Conservation (phyloP, 305 asterid genomes). For the Salvia sclarea region DNA sequence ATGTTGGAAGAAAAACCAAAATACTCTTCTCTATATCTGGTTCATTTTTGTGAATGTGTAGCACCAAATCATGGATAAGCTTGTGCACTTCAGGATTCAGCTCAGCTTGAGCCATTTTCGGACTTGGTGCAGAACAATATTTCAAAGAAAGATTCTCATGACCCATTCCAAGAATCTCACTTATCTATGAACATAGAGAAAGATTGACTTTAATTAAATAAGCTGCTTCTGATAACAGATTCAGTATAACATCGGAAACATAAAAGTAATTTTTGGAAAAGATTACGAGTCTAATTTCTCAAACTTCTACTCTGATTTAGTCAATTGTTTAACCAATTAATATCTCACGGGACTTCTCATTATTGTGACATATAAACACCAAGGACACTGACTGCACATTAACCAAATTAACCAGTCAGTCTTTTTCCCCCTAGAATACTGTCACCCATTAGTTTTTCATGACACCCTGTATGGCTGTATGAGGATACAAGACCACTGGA, state of each 20-base stretch:
- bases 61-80: slow-evolving; percentile 80
- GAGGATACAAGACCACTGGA: slow-evolving; percentile 1
- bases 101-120: slow-evolving; percentile 58
- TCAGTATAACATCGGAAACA: background rate
- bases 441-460: background rate
- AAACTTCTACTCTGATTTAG: background rate
- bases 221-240: slow-evolving; percentile 22
- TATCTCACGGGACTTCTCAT: slow-evolving; percentile 7
- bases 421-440: background rate
- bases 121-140: slow-evolving; percentile 82
- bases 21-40: slow-evolving; percentile 94
- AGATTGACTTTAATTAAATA: slow-evolving; percentile 1
- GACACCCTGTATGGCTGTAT: background rate
- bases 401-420: background rate
- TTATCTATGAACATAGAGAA: slow-evolving; percentile 47
- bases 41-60: slow-evolving; percentile 81
- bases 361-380: slow-evolving; percentile 9
- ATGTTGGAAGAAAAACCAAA: slow-evolving; percentile 90
- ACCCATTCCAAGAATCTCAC: slow-evolving; percentile 61
- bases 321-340: background rate
- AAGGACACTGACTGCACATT: slow-evolving; percentile 3
- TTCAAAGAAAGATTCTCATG: slow-evolving; percentile 51
- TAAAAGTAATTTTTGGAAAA: background rate
- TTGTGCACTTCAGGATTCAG: slow-evolving; percentile 65
- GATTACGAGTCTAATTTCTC: slow-evolving; percentile 6